Evolutionary conservation across 352 stramenopile species (phyloP).

Genomic region (Phytophthora pseudosyringae): DNA sequence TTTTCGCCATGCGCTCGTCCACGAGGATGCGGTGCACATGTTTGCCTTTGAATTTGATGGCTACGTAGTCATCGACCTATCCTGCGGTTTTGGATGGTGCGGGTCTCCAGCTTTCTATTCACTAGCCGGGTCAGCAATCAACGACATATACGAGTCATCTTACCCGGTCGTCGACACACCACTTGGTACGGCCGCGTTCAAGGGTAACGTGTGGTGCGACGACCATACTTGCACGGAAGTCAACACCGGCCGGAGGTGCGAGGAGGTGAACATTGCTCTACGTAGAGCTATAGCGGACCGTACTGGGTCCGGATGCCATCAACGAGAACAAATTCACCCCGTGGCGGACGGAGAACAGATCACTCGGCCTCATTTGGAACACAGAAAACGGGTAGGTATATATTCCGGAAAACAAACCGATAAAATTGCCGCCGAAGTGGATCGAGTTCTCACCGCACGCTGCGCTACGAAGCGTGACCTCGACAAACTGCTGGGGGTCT

Average conservation of each 20-base stretch:
- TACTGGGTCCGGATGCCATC: constrained; percentile 13
- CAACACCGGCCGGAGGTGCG: not conserved
- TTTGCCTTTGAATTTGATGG: constrained; percentile 29
- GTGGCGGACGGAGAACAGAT: constrained; percentile 3
- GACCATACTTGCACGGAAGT: constrained; percentile 32
- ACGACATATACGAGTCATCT: constrained; percentile 7
- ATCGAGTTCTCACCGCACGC: not conserved
- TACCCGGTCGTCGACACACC: not conserved
- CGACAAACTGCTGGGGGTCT: constrained; percentile 5
- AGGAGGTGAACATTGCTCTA: constrained; percentile 2
- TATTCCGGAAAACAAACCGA: constrained; percentile 15
- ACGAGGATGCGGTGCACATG: constrained; percentile 21
- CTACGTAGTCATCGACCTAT: constrained; percentile 33
- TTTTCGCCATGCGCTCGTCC: constrained; percentile 33
- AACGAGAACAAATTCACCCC: constrained; percentile 25
- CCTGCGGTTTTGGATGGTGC: constrained; percentile 17
- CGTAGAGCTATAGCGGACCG: constrained; percentile 12
- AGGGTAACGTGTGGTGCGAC: constrained; percentile 34
- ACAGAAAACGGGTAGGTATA: constrained; percentile 5
- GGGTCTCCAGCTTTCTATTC: constrained; percentile 33
- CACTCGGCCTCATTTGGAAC: constrained; percentile 15
- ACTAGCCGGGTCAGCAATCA: constrained; percentile 13
- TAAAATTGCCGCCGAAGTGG: not conserved
- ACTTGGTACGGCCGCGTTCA: too few relatives aligned
- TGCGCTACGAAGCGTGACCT: not conserved